A percentile compares a stretch with the other conserved stretches of the same genome.
These are phyloP conservation scores for Lithospermum erythrorhizon DNA, from an alignment of 257 asterid genomes.

Conservation along the genomic window DNA sequence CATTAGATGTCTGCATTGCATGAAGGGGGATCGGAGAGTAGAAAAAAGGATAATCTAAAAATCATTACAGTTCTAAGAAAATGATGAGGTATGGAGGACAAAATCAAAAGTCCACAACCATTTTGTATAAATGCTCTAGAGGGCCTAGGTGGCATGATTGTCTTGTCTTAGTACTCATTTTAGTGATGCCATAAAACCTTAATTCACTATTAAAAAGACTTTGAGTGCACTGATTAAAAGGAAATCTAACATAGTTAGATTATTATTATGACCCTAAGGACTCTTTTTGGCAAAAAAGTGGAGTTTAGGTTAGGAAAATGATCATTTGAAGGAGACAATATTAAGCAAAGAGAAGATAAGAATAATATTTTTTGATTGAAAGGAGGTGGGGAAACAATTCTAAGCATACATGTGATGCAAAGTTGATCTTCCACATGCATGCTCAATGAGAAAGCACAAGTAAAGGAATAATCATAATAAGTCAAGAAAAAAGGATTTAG, in stretches of 20 bases:
- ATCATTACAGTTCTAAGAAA: neutral
- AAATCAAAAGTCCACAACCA: neutral
- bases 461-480: slow-evolving; percentile 6
- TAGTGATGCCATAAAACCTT: neutral
- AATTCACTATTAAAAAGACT: neutral
- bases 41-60: no score
- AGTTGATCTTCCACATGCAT: slow-evolving; percentile 21
- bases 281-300: slow-evolving; percentile 7
- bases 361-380: slow-evolving; percentile 23
- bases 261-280: slow-evolving; percentile 28
- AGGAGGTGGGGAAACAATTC: slow-evolving; percentile 24
- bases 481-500: no score
- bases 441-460: slow-evolving; percentile 10
- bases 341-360: slow-evolving; percentile 28
- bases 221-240: slow-evolving; percentile 35
- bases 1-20: no score
- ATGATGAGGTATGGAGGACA: neutral
- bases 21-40: no score
- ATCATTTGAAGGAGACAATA: slow-evolving; percentile 26
- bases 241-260: slow-evolving; percentile 14
- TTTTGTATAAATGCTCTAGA: neutral
- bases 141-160: neutral
- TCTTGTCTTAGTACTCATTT: neutral
- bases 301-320: slow-evolving; percentile 25
- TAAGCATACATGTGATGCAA: slow-evolving; percentile 55